Base-by-base conservation (phyloP, 1,284 basidiomycete genomes). In the Malassezia caprae region DNA sequence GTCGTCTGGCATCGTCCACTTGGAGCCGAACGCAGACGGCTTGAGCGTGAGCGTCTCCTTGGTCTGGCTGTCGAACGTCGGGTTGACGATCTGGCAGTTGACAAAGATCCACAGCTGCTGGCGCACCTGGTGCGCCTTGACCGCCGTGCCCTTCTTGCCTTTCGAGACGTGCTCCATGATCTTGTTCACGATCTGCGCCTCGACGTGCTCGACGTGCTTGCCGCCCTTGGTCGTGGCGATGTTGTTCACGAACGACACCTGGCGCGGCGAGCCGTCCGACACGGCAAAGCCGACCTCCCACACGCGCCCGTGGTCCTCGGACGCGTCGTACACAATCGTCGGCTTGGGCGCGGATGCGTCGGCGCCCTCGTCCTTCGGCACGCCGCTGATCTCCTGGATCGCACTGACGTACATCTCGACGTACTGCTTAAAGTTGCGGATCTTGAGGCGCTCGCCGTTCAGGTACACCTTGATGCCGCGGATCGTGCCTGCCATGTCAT, bases 91-190 rank as follows among this genome's bases (percentile, higher is more conserved):
- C 61, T 96, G 80, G 21, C 88, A 84, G 71, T 98, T 98, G 75
- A 99, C 86, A 72, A 98, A 99, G 58, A 99, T 82, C 90, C 90
- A 94, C 82, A 98, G 90, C 73, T 99, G 91, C 73, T 87, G 91
- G 79, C 89, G 93, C 78, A 98, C 85, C 77, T 96, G 90, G 57
- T 84, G 82, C 11, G 88, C 82, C 77, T 96, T 96, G 69, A 98
- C 86, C 1, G 86, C 82, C 8, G 90, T 88, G 2, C 80, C 88
- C 58, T 76, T 72, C 78, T 94, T 96, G 79, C 96, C 96, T 82
- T 96, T 98, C 71, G 83, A 80, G 67, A 96, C 89, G 8, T 82
- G 81, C 15, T 86, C 79, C 60, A 90, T 81, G 37, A 80, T 77
- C 28, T 60, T 68, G 76, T 90, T 90, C 42, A 90, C 84, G 52